Percentiles rank a stretch among this genome's conserved stretches.
Conservation (phyloP, 2,329 filamentous ascomycete species). For the Penicillium hordei region DNA sequence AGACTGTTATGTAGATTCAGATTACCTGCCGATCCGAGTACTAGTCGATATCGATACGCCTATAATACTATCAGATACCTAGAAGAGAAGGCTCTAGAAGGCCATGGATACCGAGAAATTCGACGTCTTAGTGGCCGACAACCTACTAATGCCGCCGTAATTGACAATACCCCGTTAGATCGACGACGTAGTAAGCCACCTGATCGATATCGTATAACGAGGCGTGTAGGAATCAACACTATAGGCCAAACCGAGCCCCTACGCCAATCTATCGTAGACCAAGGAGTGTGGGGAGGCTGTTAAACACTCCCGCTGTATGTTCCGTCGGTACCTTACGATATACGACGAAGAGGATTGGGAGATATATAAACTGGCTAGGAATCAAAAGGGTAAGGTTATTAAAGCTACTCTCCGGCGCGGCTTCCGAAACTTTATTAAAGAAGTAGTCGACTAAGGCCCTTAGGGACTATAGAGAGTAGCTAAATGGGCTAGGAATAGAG, state of each 20-base stretch:
- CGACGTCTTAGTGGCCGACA: not conserved
- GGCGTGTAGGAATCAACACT: not conserved
- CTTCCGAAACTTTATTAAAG: not conserved
- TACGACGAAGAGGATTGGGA: not conserved
- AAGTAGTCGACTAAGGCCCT: not conserved
- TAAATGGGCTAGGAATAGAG: not conserved
- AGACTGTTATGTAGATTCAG: not conserved
- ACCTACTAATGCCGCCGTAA: not conserved
- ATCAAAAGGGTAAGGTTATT: not conserved
- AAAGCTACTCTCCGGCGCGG: not conserved
- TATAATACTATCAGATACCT: no score
- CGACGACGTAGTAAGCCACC: not conserved
- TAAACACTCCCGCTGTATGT: not conserved
- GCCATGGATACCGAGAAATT: not conserved
- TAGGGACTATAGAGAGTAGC: not conserved
- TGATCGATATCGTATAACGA: not conserved
- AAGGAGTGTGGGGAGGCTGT: not conserved
- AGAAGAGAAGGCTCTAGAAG: no score
- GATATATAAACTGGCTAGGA: not conserved
- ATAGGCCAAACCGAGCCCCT: not conserved
- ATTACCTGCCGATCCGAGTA: not conserved
- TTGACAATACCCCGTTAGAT: not conserved
- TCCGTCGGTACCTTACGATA: not conserved
- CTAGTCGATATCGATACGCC: accelerated
- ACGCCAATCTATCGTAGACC: not conserved